Evolutionary conservation across 75 land plant genomes (phyloP).

Genomic region (Ceratopteris richardii): DNA sequence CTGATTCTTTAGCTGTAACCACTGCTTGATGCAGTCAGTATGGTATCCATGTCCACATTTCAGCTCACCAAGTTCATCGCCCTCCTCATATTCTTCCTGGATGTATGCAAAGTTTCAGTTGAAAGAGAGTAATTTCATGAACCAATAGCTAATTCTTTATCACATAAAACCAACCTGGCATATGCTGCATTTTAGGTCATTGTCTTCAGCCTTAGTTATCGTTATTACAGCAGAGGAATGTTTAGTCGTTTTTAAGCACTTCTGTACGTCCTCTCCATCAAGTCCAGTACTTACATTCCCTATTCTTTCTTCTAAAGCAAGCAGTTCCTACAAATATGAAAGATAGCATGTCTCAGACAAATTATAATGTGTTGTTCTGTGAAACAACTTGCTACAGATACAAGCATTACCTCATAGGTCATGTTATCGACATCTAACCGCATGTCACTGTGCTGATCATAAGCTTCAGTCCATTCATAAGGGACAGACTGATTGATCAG

Average conservation of each 20-base stretch:
- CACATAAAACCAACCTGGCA: constrained; percentile 51
- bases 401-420: constrained; percentile 52
- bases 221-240: constrained; percentile 14
- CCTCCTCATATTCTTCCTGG: constrained; percentile 64
- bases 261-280: constrained; percentile 39
- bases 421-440: constrained; percentile 62
- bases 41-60: constrained; percentile 70
- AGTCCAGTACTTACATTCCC: constrained; percentile 66
- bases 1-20: constrained; percentile 57
- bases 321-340: constrained; percentile 32
- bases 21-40: constrained; percentile 52
- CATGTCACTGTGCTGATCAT: constrained; percentile 57
- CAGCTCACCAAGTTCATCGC: constrained; percentile 50
- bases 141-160: neutral
- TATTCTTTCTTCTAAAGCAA: constrained; percentile 60
- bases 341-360: neutral
- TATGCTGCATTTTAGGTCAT: constrained; percentile 49
- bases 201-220: constrained; percentile 3
- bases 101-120: neutral
- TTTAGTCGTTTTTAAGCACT: constrained; percentile 26
- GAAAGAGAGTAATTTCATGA: neutral
- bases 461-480: too few relatives aligned
- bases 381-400: neutral
- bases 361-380: neutral
- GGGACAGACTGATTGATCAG: too few relatives aligned